phyloP scores from a whole-genome alignment of 1,284 basidiomycete genomes.

The Ceratobasidium sp. region DNA sequence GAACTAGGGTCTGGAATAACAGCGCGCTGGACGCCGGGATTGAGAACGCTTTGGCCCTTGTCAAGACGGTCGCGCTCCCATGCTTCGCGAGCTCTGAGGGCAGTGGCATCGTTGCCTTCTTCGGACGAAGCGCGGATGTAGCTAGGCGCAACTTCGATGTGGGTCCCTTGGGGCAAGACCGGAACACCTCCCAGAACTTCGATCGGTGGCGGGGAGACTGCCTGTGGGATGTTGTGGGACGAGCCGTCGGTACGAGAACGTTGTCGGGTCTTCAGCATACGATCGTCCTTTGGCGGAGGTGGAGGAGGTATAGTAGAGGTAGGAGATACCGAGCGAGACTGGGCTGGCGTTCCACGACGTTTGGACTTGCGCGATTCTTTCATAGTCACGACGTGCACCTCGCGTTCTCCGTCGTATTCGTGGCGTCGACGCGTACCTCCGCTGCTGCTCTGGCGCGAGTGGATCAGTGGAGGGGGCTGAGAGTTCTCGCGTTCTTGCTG shows the following conservation, averaged over 20 bases:
- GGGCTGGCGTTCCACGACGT: constrained; percentile 17
- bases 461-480: constrained; percentile 22
- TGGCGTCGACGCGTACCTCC: constrained; percentile 17
- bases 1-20: constrained; percentile 34
- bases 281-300: constrained; percentile 34
- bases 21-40: constrained; percentile 37
- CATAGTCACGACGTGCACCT: constrained; percentile 26
- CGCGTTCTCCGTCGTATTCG: constrained; percentile 37
- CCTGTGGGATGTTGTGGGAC: not conserved
- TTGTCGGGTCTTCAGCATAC: constrained; percentile 12
- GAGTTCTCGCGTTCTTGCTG: constrained; percentile 18
- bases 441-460: constrained; percentile 4
- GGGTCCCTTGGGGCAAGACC: constrained; percentile 38
- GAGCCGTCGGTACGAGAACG: constrained; percentile 34
- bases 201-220: constrained; percentile 20
- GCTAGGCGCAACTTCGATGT: constrained; percentile 27
- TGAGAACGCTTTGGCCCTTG: constrained; percentile 47
- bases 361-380: constrained; percentile 37
- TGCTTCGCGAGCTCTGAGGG: constrained; percentile 51
- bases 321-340: constrained; percentile 33
- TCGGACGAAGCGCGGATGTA: constrained; percentile 31
- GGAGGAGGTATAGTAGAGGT: constrained; percentile 36
- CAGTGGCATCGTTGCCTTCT: constrained; percentile 51
- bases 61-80: constrained; percentile 48
- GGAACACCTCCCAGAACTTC: constrained; percentile 39